phyloP scores from a whole-genome alignment of 2,329 filamentous ascomycete species.

The Ophiosphaerella korrae region DNA sequence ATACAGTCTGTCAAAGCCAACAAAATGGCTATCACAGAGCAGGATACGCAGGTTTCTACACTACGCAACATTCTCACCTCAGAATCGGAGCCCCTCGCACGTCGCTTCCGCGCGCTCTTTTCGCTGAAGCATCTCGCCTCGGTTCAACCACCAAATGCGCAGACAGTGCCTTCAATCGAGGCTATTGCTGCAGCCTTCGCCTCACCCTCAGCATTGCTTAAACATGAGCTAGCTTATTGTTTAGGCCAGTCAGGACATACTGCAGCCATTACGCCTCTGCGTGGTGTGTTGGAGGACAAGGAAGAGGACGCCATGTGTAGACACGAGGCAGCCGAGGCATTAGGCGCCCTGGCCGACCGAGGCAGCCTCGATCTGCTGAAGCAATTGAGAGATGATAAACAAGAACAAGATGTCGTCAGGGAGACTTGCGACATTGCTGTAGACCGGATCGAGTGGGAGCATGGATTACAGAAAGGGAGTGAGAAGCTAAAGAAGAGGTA shows the following conservation, averaged over 20 bases:
- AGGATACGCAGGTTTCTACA: conserved; percentile 59
- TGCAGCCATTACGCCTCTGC: conserved; percentile 74
- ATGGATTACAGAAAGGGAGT: conserved; percentile 59
- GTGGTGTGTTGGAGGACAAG: conserved; percentile 74
- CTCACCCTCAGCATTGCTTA: conserved; percentile 86
- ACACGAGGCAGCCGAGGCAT: conserved; percentile 93
- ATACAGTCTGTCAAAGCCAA: neutral
- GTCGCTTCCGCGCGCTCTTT: conserved; percentile 95
- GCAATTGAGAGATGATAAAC: conserved; percentile 72
- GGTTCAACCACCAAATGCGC: conserved; percentile 61
- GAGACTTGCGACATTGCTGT: conserved; percentile 98
- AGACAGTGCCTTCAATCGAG: conserved; percentile 67
- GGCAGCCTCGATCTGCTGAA: conserved; percentile 75
- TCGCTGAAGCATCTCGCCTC: conserved; percentile 93
- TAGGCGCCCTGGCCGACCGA: conserved; percentile 81
- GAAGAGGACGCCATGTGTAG: conserved; percentile 93
- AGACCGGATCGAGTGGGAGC: conserved; percentile 92
- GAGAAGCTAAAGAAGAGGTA: conserved; percentile 85
- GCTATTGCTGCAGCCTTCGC: conserved; percentile 88
- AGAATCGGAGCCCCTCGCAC: conserved; percentile 79
- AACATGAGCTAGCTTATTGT: conserved; percentile 97
- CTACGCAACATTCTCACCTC: conserved; percentile 79
- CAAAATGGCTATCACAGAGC: conserved; percentile 36
- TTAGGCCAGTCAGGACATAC: conserved; percentile 86
- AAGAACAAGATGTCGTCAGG: conserved; percentile 79